A percentile compares a stretch with the other conserved stretches of the same genome.
phyloP scores from a whole-genome alignment of 345 rosid genomes.

The Salix suchowensis region DNA sequence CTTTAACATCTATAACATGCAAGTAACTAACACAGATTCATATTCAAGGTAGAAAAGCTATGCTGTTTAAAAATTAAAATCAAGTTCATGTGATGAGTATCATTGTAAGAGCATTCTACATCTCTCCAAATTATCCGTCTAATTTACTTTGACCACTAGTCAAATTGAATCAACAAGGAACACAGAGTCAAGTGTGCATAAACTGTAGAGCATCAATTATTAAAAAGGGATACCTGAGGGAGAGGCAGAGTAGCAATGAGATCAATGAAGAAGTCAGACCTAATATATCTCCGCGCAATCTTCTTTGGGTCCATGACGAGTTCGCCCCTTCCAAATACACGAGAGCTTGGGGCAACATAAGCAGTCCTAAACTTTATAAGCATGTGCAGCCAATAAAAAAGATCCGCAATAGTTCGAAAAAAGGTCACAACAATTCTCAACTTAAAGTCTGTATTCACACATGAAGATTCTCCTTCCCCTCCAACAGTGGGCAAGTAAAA shows the following conservation, averaged over 20 bases:
- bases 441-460: constrained; percentile 60
- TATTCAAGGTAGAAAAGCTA: neutral
- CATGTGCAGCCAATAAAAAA: constrained; percentile 77
- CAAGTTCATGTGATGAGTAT: neutral
- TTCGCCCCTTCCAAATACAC: constrained; percentile 93
- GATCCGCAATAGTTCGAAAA: constrained; percentile 74
- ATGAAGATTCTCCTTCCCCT: constrained; percentile 29
- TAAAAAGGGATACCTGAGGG: constrained; percentile 59
- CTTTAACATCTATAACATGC: neutral
- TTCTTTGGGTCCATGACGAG: constrained; percentile 86
- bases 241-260: constrained; percentile 85
- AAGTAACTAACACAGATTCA: neutral
- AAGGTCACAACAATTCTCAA: constrained; percentile 61
- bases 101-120: neutral
- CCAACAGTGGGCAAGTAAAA: constrained; percentile 69
- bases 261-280: constrained; percentile 78
- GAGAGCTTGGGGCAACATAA: constrained; percentile 72
- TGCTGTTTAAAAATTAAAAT: too few relatives aligned
- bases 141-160: neutral
- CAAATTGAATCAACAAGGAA: neutral
- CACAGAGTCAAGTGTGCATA: neutral
- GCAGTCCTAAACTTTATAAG: constrained; percentile 87
- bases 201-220: neutral
- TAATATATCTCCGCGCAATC: constrained; percentile 65
- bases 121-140: neutral